These are phyloP conservation scores for Delonix regia DNA, from an alignment of 306 rosid genomes.

Conservation along the genomic window DNA sequence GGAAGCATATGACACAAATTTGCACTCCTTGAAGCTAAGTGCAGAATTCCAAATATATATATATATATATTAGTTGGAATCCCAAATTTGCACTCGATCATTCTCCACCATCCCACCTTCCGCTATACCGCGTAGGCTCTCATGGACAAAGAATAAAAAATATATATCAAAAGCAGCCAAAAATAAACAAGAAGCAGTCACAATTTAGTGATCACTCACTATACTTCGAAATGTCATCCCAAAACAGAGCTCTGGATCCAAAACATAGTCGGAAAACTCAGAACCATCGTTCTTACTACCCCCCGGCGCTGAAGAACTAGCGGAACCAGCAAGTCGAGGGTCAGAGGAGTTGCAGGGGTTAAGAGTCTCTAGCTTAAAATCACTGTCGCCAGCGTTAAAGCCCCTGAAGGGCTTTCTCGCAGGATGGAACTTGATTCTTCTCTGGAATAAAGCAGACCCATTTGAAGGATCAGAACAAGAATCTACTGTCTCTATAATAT, in stretches of 20 bases:
- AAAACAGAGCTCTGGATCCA: slow-evolving; percentile 89
- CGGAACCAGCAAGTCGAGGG: slow-evolving; percentile 28
- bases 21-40: background rate
- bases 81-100: background rate
- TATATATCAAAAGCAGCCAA: background rate
- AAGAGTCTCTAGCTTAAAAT: slow-evolving; percentile 71
- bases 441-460: slow-evolving; percentile 26
- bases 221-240: slow-evolving; percentile 75
- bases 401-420: slow-evolving; percentile 60
- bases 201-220: slow-evolving; percentile 52
- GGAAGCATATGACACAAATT: background rate
- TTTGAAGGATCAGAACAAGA: slow-evolving; percentile 35
- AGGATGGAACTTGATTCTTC: slow-evolving; percentile 59
- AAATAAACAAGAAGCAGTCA: background rate
- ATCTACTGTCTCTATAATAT: slow-evolving; percentile 10
- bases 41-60: background rate
- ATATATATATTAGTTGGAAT: background rate
- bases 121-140: background rate
- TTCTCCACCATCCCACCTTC: background rate
- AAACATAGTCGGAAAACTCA: slow-evolving; percentile 63
- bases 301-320: slow-evolving; percentile 20
- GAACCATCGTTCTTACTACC: slow-evolving; percentile 59
- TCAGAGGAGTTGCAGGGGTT: slow-evolving; percentile 59
- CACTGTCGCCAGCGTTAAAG: slow-evolving; percentile 52
- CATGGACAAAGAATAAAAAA: background rate